Evolutionary conservation across 768 basidiomycete species (phyloP).

Genomic region (Boletus speciosus): DNA sequence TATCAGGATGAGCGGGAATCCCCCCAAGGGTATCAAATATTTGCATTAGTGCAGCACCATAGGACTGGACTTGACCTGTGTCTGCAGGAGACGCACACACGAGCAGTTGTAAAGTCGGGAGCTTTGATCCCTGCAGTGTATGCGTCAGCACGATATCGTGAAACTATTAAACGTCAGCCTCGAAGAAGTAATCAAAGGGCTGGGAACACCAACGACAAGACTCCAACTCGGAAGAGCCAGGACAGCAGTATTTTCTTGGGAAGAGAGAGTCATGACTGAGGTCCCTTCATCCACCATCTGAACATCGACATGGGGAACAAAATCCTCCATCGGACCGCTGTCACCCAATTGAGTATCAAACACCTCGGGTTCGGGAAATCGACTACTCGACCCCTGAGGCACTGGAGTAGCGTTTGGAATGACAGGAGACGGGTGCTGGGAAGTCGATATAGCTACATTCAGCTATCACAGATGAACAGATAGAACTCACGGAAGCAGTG

Average conservation of each 20-base stretch:
- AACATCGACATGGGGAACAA: constrained; percentile 17
- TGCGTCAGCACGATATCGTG: constrained; percentile 62
- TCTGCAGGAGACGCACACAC: constrained; percentile 36
- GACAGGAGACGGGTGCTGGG: constrained; percentile 9
- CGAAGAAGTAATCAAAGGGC: not conserved
- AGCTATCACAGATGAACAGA: not conserved
- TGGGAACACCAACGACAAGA: constrained; percentile 44
- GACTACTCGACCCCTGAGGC: constrained; percentile 4
- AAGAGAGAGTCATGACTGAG: constrained; percentile 4
- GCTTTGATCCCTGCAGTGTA: constrained; percentile 33
- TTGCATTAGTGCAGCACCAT: constrained; percentile 40
- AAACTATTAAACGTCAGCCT: constrained; percentile 39
- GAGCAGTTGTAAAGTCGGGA: constrained; percentile 53
- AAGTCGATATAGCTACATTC: not conserved
- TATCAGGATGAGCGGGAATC: constrained; percentile 17
- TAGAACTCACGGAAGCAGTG: constrained; percentile 5
- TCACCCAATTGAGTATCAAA: constrained; percentile 15
- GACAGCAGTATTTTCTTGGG: constrained; percentile 32
- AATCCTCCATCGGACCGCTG: constrained; percentile 9
- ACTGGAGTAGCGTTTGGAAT: constrained; percentile 28
- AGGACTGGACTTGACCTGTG: constrained; percentile 30
- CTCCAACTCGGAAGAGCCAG: constrained; percentile 50
- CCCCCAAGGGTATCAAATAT: constrained; percentile 31
- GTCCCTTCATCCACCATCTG: constrained; percentile 31
- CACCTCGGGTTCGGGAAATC: constrained; percentile 19